Percentiles rank a stretch among this genome's conserved stretches.
Conservation (phyloP, 805 yeast genomes). For the Saccharomycopsis microspora region DNA sequence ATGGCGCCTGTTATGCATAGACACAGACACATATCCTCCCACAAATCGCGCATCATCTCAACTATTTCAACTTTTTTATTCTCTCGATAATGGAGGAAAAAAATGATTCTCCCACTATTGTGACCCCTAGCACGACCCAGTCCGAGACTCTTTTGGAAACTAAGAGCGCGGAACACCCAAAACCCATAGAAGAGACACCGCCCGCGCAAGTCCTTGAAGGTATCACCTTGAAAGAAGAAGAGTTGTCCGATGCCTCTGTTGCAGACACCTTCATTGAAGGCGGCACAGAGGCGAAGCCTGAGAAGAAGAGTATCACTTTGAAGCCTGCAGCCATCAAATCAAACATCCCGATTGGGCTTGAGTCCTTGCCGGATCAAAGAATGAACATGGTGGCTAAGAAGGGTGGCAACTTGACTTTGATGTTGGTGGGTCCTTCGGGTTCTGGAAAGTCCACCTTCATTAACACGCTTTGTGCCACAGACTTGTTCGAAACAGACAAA, state of each 20-base stretch:
- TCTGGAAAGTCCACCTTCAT: conserved; percentile 67
- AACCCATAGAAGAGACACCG: not conserved
- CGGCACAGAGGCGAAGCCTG: not conserved
- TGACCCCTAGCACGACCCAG: too few relatives aligned
- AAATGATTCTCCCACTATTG: too few relatives aligned
- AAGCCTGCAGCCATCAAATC: not conserved
- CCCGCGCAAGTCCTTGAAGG: not conserved
- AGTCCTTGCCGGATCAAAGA: conserved; percentile 8
- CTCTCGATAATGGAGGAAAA: too few relatives aligned
- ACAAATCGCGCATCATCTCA: too few relatives aligned
- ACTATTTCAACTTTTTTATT: too few relatives aligned
- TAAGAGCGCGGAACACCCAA: not conserved
- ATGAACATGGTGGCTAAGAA: conserved; percentile 12
- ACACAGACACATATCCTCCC: too few relatives aligned
- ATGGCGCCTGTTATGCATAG: too few relatives aligned
- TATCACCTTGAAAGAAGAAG: not conserved
- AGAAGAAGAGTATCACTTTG: not conserved
- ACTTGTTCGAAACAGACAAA: conserved; percentile 34
- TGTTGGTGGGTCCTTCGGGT: conserved; percentile 88
- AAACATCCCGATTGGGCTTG: conserved; percentile 2
- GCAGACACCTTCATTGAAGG: not conserved
- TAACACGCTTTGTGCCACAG: conserved; percentile 74
- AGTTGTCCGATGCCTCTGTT: not conserved
- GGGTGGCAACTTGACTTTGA: conserved; percentile 48
- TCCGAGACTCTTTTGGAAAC: too few relatives aligned